Percentiles rank a stretch among this genome's conserved stretches.
Conservation (phyloP, 768 basidiomycete species). For the Asterophora parasitica region DNA sequence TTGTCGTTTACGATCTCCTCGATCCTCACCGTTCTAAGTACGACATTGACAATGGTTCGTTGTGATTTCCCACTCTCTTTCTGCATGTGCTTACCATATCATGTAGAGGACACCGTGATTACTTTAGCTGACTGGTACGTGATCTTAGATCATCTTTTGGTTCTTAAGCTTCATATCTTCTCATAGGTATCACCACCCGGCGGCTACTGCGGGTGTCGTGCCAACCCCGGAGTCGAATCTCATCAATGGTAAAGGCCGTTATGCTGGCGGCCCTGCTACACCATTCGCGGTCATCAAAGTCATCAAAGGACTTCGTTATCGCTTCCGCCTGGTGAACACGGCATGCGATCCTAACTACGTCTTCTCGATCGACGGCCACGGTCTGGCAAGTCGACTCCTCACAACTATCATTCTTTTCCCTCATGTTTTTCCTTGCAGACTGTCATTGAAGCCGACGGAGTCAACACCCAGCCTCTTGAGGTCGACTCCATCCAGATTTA, state of each 20-base stretch:
- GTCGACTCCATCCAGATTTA: slow-evolving; percentile 40
- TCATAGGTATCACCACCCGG: slow-evolving; percentile 33
- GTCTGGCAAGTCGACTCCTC: slow-evolving; percentile 20
- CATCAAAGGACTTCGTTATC: slow-evolving; percentile 35
- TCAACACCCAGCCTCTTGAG: slow-evolving; percentile 24
- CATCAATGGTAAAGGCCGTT: slow-evolving; percentile 51
- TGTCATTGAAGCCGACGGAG: slow-evolving; percentile 38
- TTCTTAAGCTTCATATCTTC: no score
- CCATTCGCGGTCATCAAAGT: slow-evolving; percentile 44
- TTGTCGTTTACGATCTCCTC: not conserved
- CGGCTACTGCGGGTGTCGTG: slow-evolving; percentile 16
- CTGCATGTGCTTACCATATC: not conserved
- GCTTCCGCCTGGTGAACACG: slow-evolving; percentile 48
- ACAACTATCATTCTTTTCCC: not conserved
- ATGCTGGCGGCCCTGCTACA: slow-evolving; percentile 32
- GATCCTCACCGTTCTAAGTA: not conserved
- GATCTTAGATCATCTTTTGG: not conserved
- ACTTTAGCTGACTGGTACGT: slow-evolving; percentile 1
- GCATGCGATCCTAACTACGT: slow-evolving; percentile 43
- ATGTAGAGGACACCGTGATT: slow-evolving; percentile 2
- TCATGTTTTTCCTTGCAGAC: slow-evolving; percentile 19
- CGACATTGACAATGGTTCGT: not conserved
- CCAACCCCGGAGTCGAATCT: slow-evolving; percentile 35
- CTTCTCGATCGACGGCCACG: slow-evolving; percentile 43
- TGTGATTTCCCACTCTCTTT: not conserved